Evolutionary conservation across 257 asterid genomes (phyloP).

Genomic region (Solanum neorickii): DNA sequence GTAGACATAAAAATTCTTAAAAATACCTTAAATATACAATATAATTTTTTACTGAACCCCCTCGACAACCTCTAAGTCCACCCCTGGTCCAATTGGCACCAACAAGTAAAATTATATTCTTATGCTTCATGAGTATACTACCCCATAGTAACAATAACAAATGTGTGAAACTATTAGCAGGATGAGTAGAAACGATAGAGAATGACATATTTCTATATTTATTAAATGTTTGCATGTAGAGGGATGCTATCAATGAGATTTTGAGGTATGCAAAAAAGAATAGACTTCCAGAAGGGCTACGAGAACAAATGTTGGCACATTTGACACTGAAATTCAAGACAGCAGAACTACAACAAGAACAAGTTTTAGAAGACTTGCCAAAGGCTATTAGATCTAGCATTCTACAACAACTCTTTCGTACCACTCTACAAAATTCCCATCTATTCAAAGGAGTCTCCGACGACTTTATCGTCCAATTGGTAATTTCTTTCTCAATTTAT

Average conservation of each 20-base stretch:
- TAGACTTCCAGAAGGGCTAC: constrained; percentile 62
- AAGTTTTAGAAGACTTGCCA: constrained; percentile 67
- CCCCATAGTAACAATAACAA: neutral
- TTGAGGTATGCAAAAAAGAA: constrained; percentile 77
- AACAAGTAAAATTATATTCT: neutral
- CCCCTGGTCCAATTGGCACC: neutral
- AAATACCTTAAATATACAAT: too few relatives aligned
- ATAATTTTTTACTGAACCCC: too few relatives aligned
- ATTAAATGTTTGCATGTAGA: constrained; percentile 20
- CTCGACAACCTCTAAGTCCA: too few relatives aligned
- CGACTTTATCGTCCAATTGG: constrained; percentile 80
- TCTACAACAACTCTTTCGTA: constrained; percentile 74
- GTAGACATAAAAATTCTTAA: too few relatives aligned
- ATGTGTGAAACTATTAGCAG: neutral
- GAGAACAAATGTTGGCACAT: constrained; percentile 94
- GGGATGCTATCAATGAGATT: constrained; percentile 63
- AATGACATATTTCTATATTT: neutral
- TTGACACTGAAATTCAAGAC: constrained; percentile 80
- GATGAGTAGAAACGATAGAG: neutral
- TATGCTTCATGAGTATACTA: neutral
- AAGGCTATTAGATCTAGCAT: constrained; percentile 94
- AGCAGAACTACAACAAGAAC: constrained; percentile 89
- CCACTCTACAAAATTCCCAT: constrained; percentile 45
- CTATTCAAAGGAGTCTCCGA: constrained; percentile 78
- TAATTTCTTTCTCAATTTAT: constrained; percentile 10